Percentiles rank a stretch among this genome's conserved stretches.
These are phyloP conservation scores for Gossypium raimondii DNA, from an alignment of 345 rosid genomes.

Conservation along the genomic window DNA sequence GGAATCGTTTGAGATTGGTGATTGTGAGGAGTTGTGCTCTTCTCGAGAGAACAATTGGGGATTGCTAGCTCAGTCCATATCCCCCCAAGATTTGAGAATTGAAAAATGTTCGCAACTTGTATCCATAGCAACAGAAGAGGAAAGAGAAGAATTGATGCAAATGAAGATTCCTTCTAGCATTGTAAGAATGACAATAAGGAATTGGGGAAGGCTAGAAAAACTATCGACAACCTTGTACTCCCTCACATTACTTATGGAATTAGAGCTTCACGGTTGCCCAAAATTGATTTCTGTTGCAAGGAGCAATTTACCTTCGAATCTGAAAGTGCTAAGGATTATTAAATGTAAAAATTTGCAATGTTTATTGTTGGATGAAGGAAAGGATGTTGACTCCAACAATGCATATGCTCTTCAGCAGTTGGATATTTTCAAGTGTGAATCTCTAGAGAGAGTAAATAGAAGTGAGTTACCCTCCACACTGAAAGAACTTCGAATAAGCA, in stretches of 20 bases:
- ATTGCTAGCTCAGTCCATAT: not conserved
- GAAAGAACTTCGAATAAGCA: not conserved
- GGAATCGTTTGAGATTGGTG: too few relatives aligned
- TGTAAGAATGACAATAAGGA: accelerated
- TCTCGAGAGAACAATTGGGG: too few relatives aligned
- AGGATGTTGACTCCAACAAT: too few relatives aligned
- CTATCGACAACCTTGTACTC: not conserved
- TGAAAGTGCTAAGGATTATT: too few relatives aligned
- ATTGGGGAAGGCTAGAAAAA: not conserved
- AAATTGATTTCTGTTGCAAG: not conserved
- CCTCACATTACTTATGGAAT: not conserved
- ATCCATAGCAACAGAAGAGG: not conserved
- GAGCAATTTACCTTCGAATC: not conserved
- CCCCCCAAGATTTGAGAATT: not conserved
- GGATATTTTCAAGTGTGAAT: too few relatives aligned
- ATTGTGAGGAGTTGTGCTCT: too few relatives aligned
- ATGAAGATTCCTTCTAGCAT: not conserved
- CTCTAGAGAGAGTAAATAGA: too few relatives aligned
- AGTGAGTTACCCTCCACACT: not conserved
- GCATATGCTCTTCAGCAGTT: too few relatives aligned
- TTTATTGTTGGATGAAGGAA: too few relatives aligned
- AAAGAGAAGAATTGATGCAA: not conserved
- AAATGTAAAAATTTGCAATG: too few relatives aligned
- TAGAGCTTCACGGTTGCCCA: not conserved
- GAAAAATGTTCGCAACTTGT: not conserved